Evolutionary conservation across 2,329 filamentous ascomycete species (phyloP).

Genomic region (Apiospora rasikravindrae): DNA sequence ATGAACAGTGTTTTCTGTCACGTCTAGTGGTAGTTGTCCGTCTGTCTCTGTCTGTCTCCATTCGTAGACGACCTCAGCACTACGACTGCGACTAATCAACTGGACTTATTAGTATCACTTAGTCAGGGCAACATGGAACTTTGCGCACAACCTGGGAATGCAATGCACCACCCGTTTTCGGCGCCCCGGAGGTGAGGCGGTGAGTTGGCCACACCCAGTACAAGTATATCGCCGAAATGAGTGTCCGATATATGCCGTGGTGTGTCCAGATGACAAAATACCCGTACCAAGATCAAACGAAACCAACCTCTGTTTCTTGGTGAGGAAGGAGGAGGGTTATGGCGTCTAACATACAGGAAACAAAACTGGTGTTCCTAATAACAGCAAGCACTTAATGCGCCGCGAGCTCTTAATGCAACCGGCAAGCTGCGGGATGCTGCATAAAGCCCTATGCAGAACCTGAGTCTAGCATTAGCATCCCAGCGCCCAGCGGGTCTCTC

Average conservation of each 20-base stretch:
- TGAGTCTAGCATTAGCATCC: too few species aligned
- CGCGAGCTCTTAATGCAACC: not conserved
- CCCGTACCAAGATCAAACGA: not conserved
- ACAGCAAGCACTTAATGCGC: not conserved
- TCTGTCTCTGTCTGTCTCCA: not conserved
- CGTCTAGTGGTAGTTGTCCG: too few species aligned
- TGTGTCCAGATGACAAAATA: not conserved
- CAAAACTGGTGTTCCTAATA: not conserved
- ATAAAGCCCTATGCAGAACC: not conserved
- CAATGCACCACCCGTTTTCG: not conserved
- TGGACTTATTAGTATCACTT: not conserved
- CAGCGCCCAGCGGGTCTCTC: not conserved
- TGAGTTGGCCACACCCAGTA: slow-evolving; percentile 2
- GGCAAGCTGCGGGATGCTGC: slow-evolving; percentile 5
- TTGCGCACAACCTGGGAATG: not conserved
- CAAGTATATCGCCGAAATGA: not conserved
- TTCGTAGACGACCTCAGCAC: not conserved
- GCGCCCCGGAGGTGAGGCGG: slow-evolving; percentile 11
- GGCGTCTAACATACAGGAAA: not conserved
- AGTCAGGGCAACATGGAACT: slow-evolving; percentile 12
- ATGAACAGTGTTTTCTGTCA: not conserved
- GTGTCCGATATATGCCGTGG: not conserved
- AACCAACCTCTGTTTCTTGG: not conserved
- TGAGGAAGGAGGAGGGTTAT: not conserved
- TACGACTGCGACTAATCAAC: too few species aligned